Conservation (phyloP, 306 rosid genomes). For the Cajanus cajan region DNA sequence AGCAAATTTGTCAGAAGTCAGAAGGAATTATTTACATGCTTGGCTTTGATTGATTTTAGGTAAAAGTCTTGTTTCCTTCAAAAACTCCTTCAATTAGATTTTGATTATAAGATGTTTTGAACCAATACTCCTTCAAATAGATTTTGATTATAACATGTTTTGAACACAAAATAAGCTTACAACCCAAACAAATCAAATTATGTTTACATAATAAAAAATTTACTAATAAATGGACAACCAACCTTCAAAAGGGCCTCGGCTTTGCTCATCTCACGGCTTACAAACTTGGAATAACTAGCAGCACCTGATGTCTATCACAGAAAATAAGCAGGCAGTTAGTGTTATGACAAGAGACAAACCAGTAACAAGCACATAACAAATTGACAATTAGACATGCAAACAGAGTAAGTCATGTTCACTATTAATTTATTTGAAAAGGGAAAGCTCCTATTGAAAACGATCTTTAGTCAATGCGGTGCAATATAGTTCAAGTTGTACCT, state of each 20-base stretch:
- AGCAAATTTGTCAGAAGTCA: conserved; percentile 9
- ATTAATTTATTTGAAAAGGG: conserved; percentile 1
- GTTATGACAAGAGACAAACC: background rate
- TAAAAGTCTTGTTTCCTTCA: background rate
- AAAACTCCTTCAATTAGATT: background rate
- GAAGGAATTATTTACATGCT: background rate
- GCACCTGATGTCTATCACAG: conserved; percentile 81
- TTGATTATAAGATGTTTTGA: background rate
- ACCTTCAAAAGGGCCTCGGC: conserved; percentile 99
- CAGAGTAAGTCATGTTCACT: background rate
- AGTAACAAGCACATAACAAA: conserved; percentile 1
- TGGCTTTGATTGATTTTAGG: conserved; percentile 3
- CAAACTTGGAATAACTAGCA: conserved; percentile 89
- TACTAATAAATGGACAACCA: conserved; percentile 26
- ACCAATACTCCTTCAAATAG: background rate
- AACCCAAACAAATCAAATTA: background rate
- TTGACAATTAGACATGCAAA: conserved; percentile 8
- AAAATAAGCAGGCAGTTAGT: conserved; percentile 21
- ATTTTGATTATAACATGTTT: conserved; percentile 3
- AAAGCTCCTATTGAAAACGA: background rate
- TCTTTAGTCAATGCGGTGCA: background rate
- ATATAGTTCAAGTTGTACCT: conserved; percentile 15
- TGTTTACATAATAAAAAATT: background rate
- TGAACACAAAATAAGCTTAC: background rate
- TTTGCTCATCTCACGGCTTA: conserved; percentile 99